Evolutionary conservation across 2,329 filamentous ascomycete species (phyloP), one percentile per base, ranked within the genome.

Genomic region (Lecanicillium sp.): DNA sequence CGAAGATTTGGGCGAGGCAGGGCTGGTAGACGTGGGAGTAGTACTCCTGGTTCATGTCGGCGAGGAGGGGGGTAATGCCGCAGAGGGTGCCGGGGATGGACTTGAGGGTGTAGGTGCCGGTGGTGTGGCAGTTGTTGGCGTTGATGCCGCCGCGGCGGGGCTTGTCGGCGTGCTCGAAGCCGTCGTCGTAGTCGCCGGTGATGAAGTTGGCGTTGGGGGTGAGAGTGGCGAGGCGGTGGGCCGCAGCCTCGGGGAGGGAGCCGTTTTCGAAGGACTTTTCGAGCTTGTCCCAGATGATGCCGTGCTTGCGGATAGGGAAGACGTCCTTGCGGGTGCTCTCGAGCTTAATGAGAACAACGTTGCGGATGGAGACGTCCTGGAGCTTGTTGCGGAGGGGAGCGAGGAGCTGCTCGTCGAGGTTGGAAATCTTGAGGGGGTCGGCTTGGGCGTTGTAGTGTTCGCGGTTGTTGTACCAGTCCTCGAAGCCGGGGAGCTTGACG

Each of bases 261-360:
- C 58, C 54, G 3, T 66, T 54, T 7, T 60, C 57, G 12, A 59
- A 61, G 1, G 67, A 67, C 2, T 62, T 54, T 3, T 57, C 52
- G 0, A 67, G 58, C 1, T 62, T 62, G 4, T 67, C 57, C 52
- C 62, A 67, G 15, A 71, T 65, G 29, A 67, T 51, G 5, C 65
- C 67, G 2, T 62, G 58, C 48, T 67, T 67, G 30, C 70, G 70
- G 21, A 73, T 54, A 0, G 71, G 70, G 21, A 73, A 73, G 3
- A 73, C 63, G 42, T 73, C 70, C 3, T 66, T 66, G 17, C 70
- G 62, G 0, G 69, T 72, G 36, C 69, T 72, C 47, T 73, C 70
- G 2, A 73, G 58, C n/a, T 69, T 62, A 2, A 73, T 46, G n/a
- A 72, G 51, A 11, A 73, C 55, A 4, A 73, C 59, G 48, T 73